Evolutionary conservation across 176 grass and related monocot species (phyloP).

Genomic region (Pharus latifolius): DNA sequence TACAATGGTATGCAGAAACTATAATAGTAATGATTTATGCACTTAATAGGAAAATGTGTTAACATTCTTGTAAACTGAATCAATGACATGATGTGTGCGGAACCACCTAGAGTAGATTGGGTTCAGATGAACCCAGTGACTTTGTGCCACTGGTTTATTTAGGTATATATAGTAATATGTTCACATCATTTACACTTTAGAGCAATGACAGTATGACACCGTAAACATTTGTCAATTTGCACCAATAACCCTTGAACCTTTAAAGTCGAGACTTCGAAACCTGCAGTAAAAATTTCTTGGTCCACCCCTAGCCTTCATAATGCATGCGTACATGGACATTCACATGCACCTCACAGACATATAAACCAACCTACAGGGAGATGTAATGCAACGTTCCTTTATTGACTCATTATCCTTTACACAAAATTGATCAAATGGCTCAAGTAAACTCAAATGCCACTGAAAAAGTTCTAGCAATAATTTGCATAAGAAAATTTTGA

Average conservation of each 20-base stretch:
- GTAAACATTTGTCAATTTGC: neutral
- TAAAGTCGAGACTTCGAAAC: neutral
- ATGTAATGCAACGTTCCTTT: neutral
- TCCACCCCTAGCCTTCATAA: neutral
- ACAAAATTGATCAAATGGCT: neutral
- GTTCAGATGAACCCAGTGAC: neutral
- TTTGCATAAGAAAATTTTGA: neutral
- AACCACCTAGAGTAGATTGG: neutral
- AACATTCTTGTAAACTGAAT: too few relatives aligned
- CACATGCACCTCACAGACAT: neutral
- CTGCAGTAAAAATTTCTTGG: neutral
- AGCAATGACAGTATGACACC: neutral
- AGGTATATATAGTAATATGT: neutral
- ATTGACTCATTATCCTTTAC: neutral
- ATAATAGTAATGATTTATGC: too few relatives aligned
- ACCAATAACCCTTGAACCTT: neutral
- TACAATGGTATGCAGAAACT: too few relatives aligned
- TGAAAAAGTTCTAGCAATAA: neutral
- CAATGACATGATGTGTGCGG: neutral
- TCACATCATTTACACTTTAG: neutral
- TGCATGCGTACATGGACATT: neutral
- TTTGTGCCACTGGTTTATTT: constrained; percentile 4
- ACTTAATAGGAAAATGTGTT: too few relatives aligned
- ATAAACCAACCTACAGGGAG: neutral
- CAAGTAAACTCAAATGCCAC: neutral